Percentiles rank a stretch among this genome's conserved stretches.
These are phyloP conservation scores for Plasmodium gonderi DNA, from an alignment of 169 alveolate species.

Conservation along the genomic window DNA sequence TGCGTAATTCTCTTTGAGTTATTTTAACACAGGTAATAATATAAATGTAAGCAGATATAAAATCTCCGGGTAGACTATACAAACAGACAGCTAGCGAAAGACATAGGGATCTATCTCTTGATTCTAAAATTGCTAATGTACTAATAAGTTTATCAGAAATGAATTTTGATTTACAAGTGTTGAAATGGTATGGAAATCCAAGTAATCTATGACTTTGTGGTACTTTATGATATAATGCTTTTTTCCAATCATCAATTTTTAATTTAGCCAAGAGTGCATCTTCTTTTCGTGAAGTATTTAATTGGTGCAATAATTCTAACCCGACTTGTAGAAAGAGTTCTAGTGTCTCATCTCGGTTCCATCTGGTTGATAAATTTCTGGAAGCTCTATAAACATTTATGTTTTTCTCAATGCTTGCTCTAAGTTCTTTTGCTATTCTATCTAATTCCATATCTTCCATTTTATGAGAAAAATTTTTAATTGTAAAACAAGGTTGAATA, in stretches of 20 bases:
- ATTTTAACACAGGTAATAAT: slow-evolving; percentile 62
- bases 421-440: slow-evolving; percentile 75
- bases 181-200: slow-evolving; percentile 76
- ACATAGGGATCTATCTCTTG: slow-evolving; percentile 55
- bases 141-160: slow-evolving; percentile 69
- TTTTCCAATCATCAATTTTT: slow-evolving; percentile 87
- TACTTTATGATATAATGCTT: slow-evolving; percentile 83
- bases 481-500: slow-evolving; percentile 53
- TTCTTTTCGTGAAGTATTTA: slow-evolving; percentile 82
- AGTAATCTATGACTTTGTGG: slow-evolving; percentile 83
- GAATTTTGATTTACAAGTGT: slow-evolving; percentile 52
- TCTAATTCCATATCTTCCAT: slow-evolving; percentile 80
- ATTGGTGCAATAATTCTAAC: slow-evolving; percentile 81
- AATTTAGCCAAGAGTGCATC: slow-evolving; percentile 78
- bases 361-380: slow-evolving; percentile 86
- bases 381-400: slow-evolving; percentile 84
- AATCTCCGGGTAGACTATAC: slow-evolving; percentile 63
- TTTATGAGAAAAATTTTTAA: slow-evolving; percentile 66
- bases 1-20: slow-evolving; percentile 43
- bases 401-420: slow-evolving; percentile 76
- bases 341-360: slow-evolving; percentile 85
- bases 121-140: slow-evolving; percentile 60
- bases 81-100: slow-evolving; percentile 70
- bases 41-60: slow-evolving; percentile 38
- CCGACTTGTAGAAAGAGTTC: slow-evolving; percentile 83